Evolutionary conservation across 805 yeast species (phyloP).

Genomic region (Candida glaebosa): DNA sequence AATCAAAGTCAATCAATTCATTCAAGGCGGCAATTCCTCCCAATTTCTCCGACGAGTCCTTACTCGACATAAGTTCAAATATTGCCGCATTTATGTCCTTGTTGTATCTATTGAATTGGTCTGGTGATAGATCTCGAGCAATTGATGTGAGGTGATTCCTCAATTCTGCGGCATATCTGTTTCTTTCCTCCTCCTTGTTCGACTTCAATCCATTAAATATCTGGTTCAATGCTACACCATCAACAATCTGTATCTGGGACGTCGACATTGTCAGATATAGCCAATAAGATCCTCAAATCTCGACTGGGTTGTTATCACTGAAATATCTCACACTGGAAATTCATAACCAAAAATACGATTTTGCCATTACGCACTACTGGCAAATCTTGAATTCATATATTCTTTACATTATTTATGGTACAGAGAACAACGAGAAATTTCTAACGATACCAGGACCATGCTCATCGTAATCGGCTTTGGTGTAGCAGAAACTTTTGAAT

Average conservation of each 20-base stretch:
- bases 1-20: constrained; percentile 78
- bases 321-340: no score
- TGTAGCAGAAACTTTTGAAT: constrained; percentile 93
- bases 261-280: constrained; percentile 17
- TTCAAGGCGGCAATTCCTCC: constrained; percentile 94
- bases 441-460: constrained; percentile 97
- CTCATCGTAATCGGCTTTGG: constrained; percentile 96
- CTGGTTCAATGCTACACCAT: constrained; percentile 49
- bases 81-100: constrained; percentile 84
- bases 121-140: constrained; percentile 78
- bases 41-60: constrained; percentile 65
- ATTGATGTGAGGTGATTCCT: constrained; percentile 65
- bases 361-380: no score
- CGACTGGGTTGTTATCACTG: not conserved
- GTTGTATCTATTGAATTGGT: constrained; percentile 76
- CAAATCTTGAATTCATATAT: not conserved
- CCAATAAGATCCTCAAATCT: not conserved
- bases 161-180: constrained; percentile 65
- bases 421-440: constrained; percentile 91
- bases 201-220: constrained; percentile 51
- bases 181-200: constrained; percentile 39
- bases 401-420: constrained; percentile 48
- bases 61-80: constrained; percentile 77
- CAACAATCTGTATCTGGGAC: constrained; percentile 33
- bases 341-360: no score